phyloP scores from a whole-genome alignment of 768 basidiomycete species.

The Megacollybia marginata region DNA sequence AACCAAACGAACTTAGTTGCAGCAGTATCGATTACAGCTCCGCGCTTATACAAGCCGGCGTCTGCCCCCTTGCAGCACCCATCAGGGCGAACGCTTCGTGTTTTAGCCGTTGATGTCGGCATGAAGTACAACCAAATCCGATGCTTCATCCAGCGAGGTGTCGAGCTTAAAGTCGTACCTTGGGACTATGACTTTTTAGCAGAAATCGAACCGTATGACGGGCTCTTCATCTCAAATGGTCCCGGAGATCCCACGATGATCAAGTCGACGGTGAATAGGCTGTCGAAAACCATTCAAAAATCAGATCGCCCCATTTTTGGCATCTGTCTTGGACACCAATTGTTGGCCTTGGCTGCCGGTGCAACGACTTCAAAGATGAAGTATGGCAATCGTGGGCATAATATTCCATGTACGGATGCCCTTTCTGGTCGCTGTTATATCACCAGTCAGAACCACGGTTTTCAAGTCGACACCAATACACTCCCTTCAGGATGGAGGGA shows the following conservation, averaged over 20 bases:
- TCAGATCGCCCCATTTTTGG: slow-evolving; percentile 89
- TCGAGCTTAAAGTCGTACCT: slow-evolving; percentile 95
- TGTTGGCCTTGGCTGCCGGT: slow-evolving; percentile 91
- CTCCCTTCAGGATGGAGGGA: slow-evolving; percentile 87
- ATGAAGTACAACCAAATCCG: slow-evolving; percentile 99
- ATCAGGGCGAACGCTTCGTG: slow-evolving; percentile 71
- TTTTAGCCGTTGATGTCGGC: slow-evolving; percentile 94
- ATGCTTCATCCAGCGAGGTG: slow-evolving; percentile 87
- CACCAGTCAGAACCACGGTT: slow-evolving; percentile 98
- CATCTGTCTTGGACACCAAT: slow-evolving; percentile 97
- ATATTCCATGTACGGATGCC: slow-evolving; percentile 94
- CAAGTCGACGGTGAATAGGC: slow-evolving; percentile 57
- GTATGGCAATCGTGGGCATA: slow-evolving; percentile 98
- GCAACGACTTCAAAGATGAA: slow-evolving; percentile 98
- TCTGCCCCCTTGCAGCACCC: slow-evolving; percentile 57
- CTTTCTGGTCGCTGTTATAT: slow-evolving; percentile 97
- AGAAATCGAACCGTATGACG: slow-evolving; percentile 81
- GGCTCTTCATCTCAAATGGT: slow-evolving; percentile 95
- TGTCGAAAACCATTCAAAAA: slow-evolving; percentile 61
- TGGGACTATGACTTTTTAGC: slow-evolving; percentile 91
- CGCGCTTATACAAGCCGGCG: slow-evolving; percentile 63
- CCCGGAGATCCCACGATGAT: slow-evolving; percentile 94
- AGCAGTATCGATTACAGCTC: slow-evolving; percentile 66
- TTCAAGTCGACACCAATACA: slow-evolving; percentile 78
- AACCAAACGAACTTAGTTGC: slow-evolving; percentile 90